A percentile compares a stretch with the other conserved stretches of the same genome.
These are phyloP conservation scores for Trametes gibbosa DNA, from an alignment of 768 basidiomycete species.

Conservation along the genomic window DNA sequence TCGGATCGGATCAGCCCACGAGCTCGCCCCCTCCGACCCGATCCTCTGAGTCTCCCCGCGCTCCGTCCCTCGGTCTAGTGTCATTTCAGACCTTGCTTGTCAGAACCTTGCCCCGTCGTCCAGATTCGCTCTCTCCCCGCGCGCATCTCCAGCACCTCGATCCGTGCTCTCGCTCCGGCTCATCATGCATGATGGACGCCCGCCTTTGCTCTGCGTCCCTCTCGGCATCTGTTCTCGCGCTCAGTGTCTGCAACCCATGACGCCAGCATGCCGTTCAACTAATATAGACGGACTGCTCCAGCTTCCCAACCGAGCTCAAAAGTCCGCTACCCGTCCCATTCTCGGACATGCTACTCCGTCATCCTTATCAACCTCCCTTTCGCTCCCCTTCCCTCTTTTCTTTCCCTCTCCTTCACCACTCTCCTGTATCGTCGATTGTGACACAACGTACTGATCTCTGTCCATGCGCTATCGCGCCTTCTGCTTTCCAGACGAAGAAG, in stretches of 20 bases:
- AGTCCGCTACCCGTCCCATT: background rate
- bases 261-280: background rate
- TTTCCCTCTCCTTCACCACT: background rate
- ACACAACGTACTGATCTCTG: background rate
- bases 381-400: background rate
- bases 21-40: conserved; percentile 5
- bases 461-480: conserved; percentile 13
- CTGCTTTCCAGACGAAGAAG: conserved; percentile 14
- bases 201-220: background rate
- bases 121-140: background rate
- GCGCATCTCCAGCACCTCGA: background rate
- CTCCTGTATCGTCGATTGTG: background rate
- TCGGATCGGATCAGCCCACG: conserved; percentile 18
- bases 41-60: background rate
- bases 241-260: background rate
- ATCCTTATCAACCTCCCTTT: background rate
- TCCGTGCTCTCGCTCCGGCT: background rate
- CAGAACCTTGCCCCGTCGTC: background rate
- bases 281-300: background rate
- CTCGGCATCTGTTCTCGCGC: conserved; percentile 8
- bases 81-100: background rate
- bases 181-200: conserved; percentile 4
- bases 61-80: background rate
- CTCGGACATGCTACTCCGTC: conserved; percentile 7
- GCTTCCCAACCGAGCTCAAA: background rate